Evolutionary conservation across 208 protist genomes (phyloP).

Genomic region (Leishmania guyanensis): DNA sequence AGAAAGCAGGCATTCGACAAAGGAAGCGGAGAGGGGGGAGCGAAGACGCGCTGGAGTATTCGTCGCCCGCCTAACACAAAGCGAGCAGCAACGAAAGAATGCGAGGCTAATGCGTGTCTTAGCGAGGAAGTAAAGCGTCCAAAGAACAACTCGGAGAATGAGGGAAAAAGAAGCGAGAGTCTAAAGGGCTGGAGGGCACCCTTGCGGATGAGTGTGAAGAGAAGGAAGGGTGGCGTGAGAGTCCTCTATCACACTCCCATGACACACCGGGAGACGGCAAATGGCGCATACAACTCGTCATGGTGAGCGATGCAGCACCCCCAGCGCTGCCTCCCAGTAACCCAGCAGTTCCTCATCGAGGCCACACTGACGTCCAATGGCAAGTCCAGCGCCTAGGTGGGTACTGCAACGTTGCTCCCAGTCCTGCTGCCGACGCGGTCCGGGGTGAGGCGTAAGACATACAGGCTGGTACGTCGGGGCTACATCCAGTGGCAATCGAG

Average conservation of each 20-base stretch:
- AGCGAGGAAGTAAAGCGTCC: background rate
- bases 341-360: conserved; percentile 35
- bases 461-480: conserved; percentile 44
- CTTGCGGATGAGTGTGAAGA: background rate
- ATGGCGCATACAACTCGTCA: background rate
- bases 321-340: conserved; percentile 33
- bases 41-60: background rate
- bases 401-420: conserved; percentile 14
- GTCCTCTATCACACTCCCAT: background rate
- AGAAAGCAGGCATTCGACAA: background rate
- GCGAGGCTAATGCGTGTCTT: background rate
- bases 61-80: background rate
- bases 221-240: background rate
- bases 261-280: background rate
- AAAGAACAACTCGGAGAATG: too few species aligned
- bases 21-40: background rate
- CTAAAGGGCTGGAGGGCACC: background rate
- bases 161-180: background rate
- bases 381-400: conserved; percentile 24
- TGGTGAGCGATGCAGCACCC: conserved; percentile 13
- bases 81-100: background rate
- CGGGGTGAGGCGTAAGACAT: conserved; percentile 31
- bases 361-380: conserved; percentile 36
- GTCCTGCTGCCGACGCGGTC: conserved; percentile 19
- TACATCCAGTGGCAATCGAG: conserved; percentile 21